Evolutionary conservation across 768 basidiomycete genomes (phyloP).

Genomic region (Panaeolus papilionaceus): DNA sequence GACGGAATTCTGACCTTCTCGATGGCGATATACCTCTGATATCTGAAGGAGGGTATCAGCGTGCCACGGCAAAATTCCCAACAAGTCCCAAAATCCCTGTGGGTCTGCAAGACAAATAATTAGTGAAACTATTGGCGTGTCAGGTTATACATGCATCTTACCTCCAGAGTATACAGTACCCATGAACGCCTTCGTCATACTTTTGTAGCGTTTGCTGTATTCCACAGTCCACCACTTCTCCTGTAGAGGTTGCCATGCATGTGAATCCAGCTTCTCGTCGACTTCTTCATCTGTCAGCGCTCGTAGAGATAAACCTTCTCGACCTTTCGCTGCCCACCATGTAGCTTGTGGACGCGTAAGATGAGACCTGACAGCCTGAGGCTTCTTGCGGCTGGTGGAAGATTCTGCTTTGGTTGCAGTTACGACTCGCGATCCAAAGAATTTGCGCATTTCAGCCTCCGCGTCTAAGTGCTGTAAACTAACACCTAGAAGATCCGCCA

Average conservation of each 20-base stretch:
- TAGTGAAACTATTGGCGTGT: background rate
- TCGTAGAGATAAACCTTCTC: constrained; percentile 77
- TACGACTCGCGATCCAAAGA: constrained; percentile 93
- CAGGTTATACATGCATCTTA: constrained; percentile 38
- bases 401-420: constrained; percentile 57
- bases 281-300: constrained; percentile 62
- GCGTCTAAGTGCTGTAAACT: constrained; percentile 83
- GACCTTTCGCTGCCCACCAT: constrained; percentile 75
- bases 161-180: constrained; percentile 83
- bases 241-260: constrained; percentile 48
- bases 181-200: constrained; percentile 82
- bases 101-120: constrained; percentile 60
- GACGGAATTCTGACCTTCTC: constrained; percentile 68
- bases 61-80: constrained; percentile 88
- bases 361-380: constrained; percentile 61
- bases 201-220: constrained; percentile 85
- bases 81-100: constrained; percentile 74
- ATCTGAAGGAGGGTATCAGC: constrained; percentile 90
- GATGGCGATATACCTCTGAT: constrained; percentile 83
- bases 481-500: constrained; percentile 73
- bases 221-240: constrained; percentile 93
- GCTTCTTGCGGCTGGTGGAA: constrained; percentile 44
- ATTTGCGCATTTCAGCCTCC: constrained; percentile 89
- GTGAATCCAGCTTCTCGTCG: constrained; percentile 43
- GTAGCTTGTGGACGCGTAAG: constrained; percentile 77